Conservation (phyloP, 306 rosid genomes). For the Fragaria iinumae region DNA sequence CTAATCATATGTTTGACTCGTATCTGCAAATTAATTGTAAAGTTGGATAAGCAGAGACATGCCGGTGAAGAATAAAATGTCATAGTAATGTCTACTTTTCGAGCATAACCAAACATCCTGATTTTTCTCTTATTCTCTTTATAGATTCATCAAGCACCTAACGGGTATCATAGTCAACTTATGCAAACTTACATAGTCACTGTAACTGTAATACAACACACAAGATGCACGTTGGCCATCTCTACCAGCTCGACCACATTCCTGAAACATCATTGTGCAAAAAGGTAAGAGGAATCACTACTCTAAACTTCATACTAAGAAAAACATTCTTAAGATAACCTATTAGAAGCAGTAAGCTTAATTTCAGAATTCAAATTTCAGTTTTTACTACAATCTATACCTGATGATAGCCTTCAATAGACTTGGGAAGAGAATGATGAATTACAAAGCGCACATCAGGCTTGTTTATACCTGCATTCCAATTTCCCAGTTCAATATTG, state of each 20-base stretch:
- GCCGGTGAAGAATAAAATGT: conserved; percentile 13
- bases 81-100: neutral
- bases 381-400: conserved; percentile 34
- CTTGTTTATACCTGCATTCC: conserved; percentile 83
- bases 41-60: conserved; percentile 23
- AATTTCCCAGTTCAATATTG: conserved; percentile 25
- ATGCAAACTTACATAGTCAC: conserved; percentile 78
- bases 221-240: conserved; percentile 94
- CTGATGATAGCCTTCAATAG: conserved; percentile 99
- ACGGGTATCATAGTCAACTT: neutral
- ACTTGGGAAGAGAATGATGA: conserved; percentile 97
- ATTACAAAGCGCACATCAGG: conserved; percentile 98
- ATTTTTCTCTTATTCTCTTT: conserved; percentile 1
- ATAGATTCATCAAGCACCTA: neutral
- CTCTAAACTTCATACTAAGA: neutral
- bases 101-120: neutral
- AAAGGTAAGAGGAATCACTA: conserved; percentile 23
- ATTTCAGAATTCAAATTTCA: neutral
- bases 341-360: conserved; percentile 8
- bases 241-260: conserved; percentile 99
- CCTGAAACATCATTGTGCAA: conserved; percentile 48
- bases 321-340: neutral
- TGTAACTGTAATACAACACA: conserved; percentile 80
- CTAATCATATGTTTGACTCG: conserved; percentile 89
- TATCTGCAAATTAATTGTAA: conserved; percentile 51